A percentile compares a stretch with the other conserved stretches of the same genome.
Conservation (phyloP, 108 stramenopile species). For the Parmales sp. region DNA sequence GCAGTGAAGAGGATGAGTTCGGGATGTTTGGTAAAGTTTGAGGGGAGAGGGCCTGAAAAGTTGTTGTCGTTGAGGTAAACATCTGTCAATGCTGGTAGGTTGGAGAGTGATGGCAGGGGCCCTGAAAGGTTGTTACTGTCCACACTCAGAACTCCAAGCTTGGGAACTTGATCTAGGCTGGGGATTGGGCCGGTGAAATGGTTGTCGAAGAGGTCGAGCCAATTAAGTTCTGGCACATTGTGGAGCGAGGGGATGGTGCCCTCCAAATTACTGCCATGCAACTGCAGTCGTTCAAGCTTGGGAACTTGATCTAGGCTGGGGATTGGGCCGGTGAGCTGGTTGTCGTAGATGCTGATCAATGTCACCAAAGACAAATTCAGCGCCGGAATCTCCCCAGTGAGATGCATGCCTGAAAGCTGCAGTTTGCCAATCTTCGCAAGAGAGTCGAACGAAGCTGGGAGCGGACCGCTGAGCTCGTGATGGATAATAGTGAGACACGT, state of each 20-base stretch:
- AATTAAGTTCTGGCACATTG: too few relatives aligned
- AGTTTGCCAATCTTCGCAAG: too few relatives aligned
- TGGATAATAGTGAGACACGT: not conserved
- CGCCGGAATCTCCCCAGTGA: too few relatives aligned
- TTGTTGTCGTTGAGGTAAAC: not conserved
- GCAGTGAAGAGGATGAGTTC: not conserved
- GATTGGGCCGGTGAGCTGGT: not conserved
- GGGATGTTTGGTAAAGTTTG: not conserved
- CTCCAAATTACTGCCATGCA: not conserved
- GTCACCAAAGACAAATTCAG: too few relatives aligned
- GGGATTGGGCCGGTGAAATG: not conserved
- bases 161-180: not conserved
- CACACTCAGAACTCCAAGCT: not conserved
- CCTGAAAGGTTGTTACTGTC: conserved; percentile 9
- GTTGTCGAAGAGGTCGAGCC: not conserved
- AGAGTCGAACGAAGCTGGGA: not conserved
- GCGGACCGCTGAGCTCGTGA: not conserved
- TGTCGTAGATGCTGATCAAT: not conserved
- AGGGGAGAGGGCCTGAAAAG: not conserved
- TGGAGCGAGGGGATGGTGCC: not conserved
- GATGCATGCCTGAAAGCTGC: too few relatives aligned
- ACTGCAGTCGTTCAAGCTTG: not conserved
- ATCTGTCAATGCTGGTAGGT: not conserved
- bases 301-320: not conserved
- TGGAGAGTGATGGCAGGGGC: not conserved